These are phyloP conservation scores for Globisporangium spinosum DNA, from an alignment of 352 stramenopile genomes.

Conservation along the genomic window DNA sequence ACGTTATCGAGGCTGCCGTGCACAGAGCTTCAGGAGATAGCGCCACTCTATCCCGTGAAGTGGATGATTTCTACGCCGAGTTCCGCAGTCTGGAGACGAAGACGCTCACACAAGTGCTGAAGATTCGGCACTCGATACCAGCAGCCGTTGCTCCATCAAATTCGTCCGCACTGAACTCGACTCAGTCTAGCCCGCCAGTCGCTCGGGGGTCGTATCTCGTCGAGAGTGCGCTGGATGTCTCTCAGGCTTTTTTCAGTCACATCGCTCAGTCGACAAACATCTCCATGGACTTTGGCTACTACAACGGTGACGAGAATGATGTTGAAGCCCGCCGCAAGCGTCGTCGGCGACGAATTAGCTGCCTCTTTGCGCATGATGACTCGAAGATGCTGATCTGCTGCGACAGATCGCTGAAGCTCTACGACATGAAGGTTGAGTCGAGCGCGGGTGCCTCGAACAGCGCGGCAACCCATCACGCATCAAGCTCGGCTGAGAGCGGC, in stretches of 20 bases:
- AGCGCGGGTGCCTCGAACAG: background rate
- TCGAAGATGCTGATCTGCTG: constrained; percentile 64
- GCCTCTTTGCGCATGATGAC: constrained; percentile 61
- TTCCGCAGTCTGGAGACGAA: constrained; percentile 61
- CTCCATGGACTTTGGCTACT: constrained; percentile 52
- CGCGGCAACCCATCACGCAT: background rate
- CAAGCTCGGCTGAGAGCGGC: constrained; percentile 5
- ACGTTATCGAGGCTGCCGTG: constrained; percentile 20
- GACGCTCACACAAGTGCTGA: constrained; percentile 64
- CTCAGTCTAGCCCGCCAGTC: constrained; percentile 28
- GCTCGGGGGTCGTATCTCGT: constrained; percentile 29
- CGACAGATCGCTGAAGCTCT: constrained; percentile 60
- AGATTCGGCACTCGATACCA: constrained; percentile 65
- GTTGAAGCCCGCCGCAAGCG: constrained; percentile 43
- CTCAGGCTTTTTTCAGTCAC: constrained; percentile 64
- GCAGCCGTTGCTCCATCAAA: constrained; percentile 22
- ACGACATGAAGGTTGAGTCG: constrained; percentile 38
- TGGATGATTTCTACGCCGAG: constrained; percentile 72
- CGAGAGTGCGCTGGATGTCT: constrained; percentile 60
- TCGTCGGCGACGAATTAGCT: constrained; percentile 53
- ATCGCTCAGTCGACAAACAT: constrained; percentile 53
- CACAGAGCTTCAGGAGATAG: constrained; percentile 18
- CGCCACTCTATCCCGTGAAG: constrained; percentile 30
- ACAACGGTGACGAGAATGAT: constrained; percentile 58
- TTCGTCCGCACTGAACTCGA: constrained; percentile 11